A percentile compares a stretch with the other conserved stretches of the same genome.
Evolutionary conservation across 2,329 filamentous ascomycete species (phyloP).

Genomic region (Bimuria novae-zelandiae): DNA sequence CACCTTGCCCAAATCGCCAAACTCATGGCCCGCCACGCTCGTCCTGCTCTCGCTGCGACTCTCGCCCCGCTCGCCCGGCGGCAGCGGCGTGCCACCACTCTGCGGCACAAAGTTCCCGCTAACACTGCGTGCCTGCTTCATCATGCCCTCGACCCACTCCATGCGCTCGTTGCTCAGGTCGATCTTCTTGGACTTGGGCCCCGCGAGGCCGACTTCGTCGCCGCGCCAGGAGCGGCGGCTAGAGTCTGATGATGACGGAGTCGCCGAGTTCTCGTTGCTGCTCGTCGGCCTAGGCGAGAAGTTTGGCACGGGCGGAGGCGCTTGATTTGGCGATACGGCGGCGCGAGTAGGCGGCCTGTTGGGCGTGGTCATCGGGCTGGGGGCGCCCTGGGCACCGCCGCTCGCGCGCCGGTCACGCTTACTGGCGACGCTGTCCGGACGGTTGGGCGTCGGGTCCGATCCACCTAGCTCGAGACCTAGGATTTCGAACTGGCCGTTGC

Average conservation of each 20-base stretch:
- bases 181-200: conserved; percentile 67
- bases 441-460: conserved; percentile 27
- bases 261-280: conserved; percentile 26
- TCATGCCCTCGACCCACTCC: conserved; percentile 82
- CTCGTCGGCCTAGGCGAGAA: conserved; percentile 31
- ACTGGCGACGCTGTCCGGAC: conserved; percentile 36
- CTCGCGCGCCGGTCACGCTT: conserved; percentile 34
- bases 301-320: conserved; percentile 30
- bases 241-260: conserved; percentile 34
- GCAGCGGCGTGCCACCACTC: conserved; percentile 15
- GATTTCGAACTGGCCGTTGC: conserved; percentile 61
- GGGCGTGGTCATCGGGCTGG: conserved; percentile 38
- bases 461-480: conserved; percentile 51
- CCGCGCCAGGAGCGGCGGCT: conserved; percentile 44
- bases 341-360: conserved; percentile 23
- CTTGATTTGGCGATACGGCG: conserved; percentile 24
- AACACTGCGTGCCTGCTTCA: conserved; percentile 75
- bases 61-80: conserved; percentile 22
- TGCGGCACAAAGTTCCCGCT: conserved; percentile 58
- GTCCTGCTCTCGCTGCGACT: conserved; percentile 31
- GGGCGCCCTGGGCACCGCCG: conserved; percentile 18
- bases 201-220: conserved; percentile 67
- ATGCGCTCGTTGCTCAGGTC: conserved; percentile 72
- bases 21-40: conserved; percentile 46
- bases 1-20: conserved; percentile 73